A percentile compares a stretch with the other conserved stretches of the same genome.
Conservation (phyloP, 164 flowering plant species). For the Annona squamosa region DNA sequence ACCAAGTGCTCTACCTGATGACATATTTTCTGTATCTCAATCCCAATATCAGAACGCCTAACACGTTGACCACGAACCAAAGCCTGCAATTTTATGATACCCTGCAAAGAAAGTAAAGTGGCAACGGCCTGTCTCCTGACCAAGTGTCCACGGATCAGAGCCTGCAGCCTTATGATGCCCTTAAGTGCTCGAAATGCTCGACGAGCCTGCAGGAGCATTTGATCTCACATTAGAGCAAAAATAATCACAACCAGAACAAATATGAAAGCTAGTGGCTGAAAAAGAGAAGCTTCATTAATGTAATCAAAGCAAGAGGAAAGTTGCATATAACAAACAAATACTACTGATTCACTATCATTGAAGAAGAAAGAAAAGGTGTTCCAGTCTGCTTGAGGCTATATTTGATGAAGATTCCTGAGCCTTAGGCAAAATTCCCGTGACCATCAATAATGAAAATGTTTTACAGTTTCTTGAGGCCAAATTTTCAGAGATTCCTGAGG, state of each 20-base stretch:
- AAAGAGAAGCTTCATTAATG: too few species aligned
- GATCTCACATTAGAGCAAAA: conserved; percentile 9
- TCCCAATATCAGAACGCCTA: conserved; percentile 40
- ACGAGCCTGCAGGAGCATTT: conserved; percentile 61
- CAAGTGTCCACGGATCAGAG: conserved; percentile 89
- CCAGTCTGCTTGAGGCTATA: neutral
- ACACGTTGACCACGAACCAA: conserved; percentile 59
- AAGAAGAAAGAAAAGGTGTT: too few species aligned
- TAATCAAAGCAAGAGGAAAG: neutral
- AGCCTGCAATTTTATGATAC: conserved; percentile 73
- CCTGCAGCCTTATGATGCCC: conserved; percentile 95
- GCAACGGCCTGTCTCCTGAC: conserved; percentile 87
- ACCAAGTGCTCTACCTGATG: conserved; percentile 29
- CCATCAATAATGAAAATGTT: neutral
- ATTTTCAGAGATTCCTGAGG: neutral
- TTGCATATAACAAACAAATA: neutral
- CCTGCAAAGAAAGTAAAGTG: conserved; percentile 53
- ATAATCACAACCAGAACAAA: neutral
- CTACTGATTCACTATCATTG: neutral
- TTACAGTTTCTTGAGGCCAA: too few species aligned
- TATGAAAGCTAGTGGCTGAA: neutral
- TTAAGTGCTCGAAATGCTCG: conserved; percentile 84
- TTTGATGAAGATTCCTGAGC: neutral
- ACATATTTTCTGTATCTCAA: conserved; percentile 30
- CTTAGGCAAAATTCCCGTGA: neutral